Evolutionary conservation across 179 eudicot genomes (phyloP), one percentile per base, ranked within the genome.

Genomic region (Pouteria campechiana): DNA sequence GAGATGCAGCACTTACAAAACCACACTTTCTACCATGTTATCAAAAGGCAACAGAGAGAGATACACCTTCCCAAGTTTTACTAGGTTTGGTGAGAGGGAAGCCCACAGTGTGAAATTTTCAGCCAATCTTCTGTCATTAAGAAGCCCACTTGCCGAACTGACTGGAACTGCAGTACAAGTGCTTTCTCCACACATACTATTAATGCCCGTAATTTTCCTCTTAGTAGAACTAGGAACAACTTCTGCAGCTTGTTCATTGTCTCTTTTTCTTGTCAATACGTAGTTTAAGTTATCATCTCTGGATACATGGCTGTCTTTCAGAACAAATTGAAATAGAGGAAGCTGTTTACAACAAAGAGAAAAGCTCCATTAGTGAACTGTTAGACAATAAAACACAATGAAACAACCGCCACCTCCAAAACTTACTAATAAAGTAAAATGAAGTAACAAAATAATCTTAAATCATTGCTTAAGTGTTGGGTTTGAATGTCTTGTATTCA

Each of bases 61-160:
- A 6, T 37, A 1, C 48, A 76, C 83, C 79, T 72, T 66, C 44
- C 83, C 75, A 29, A 65, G 38, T 22, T 61, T 68, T 9, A 48
- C 41, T 12, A 76, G 39, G 38, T 42, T 57, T 12, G 58, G 32
- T 7, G 83, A 75, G 28, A 76, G 67, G 19, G 61, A 57, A 17
- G 42, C 64, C 83, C 83, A 76, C 7, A 25, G 27, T 25, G 68
- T 49, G 32, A 37, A 42, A 40, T 25, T 59, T 43, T 65, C 73
- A 27, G 58, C 59, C 30, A 39, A 60, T 45, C 42, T 58, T 18
- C 32, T 30, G 6, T 62, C 66, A 14, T 47, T 13, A 0, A 47
- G n/a, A n/a, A n/a, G n/a, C n/a, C n/a, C n/a, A n/a, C 10, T 16
- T 10, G 7, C 24, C 17, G 38, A 35, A 6, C 52, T 21, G 20